These are phyloP conservation scores for Peribolospora kevripleyi DNA, from an alignment of 768 basidiomycete genomes.

Conservation along the genomic window DNA sequence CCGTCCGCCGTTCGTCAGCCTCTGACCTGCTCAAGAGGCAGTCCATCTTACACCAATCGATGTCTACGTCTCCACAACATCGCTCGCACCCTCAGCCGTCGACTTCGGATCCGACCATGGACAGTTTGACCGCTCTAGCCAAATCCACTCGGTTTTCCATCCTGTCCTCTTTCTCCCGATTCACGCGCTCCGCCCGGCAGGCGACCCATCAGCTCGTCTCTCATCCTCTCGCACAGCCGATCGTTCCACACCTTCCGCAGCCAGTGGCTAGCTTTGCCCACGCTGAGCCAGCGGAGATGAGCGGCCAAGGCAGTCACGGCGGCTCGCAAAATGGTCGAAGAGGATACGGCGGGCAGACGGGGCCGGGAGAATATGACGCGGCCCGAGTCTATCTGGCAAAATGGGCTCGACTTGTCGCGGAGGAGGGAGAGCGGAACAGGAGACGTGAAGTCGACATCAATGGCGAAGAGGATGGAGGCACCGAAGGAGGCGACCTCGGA, in stretches of 20 bases:
- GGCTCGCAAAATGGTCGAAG: constrained; percentile 14
- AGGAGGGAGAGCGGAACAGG: constrained; percentile 82
- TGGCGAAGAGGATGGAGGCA: constrained; percentile 23
- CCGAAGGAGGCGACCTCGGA: constrained; percentile 47
- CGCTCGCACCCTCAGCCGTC: no score
- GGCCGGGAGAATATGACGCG: constrained; percentile 77
- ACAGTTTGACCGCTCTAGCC: neutral
- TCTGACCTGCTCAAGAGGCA: constrained; percentile 35
- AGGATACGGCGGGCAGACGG: constrained; percentile 74
- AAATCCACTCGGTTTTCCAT: constrained; percentile 43
- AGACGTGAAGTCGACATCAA: constrained; percentile 34
- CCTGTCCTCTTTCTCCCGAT: constrained; percentile 78
- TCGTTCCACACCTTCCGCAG: constrained; percentile 84
- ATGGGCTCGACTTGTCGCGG: constrained; percentile 81
- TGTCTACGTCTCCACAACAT: constrained; percentile 16
- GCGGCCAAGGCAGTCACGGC: neutral
- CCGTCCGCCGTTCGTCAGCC: constrained; percentile 4
- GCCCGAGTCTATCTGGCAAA: constrained; percentile 85
- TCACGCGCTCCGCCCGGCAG: constrained; percentile 70
- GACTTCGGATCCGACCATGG: no score
- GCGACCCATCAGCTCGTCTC: constrained; percentile 86
- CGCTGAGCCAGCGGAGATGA: constrained; percentile 43
- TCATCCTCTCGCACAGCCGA: constrained; percentile 84
- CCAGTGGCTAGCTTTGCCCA: constrained; percentile 74
- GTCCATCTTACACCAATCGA: constrained; percentile 56